These are phyloP conservation scores for Diaporthe ampelina DNA, from an alignment of 2,329 filamentous ascomycete species.

Conservation along the genomic window DNA sequence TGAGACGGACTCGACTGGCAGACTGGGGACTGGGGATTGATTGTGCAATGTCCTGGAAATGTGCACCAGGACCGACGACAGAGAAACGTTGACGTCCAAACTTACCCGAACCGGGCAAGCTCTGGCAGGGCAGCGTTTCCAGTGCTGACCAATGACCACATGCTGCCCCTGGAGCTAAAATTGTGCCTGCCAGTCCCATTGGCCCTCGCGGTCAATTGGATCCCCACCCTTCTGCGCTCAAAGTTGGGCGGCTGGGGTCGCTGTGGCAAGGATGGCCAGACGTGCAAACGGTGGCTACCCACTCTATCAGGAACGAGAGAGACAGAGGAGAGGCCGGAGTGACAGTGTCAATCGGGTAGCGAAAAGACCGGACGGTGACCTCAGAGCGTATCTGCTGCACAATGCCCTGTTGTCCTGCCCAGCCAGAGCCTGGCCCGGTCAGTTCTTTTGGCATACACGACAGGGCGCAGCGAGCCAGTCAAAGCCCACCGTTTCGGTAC, in stretches of 20 bases:
- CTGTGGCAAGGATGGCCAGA: slow-evolving; percentile 29
- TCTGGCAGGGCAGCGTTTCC: slow-evolving; percentile 21
- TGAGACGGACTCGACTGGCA: not conserved
- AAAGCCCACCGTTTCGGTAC: slow-evolving; percentile 34
- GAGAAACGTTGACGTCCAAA: slow-evolving; percentile 27
- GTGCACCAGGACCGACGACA: slow-evolving; percentile 7
- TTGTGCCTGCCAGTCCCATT: not conserved
- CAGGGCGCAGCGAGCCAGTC: slow-evolving; percentile 31
- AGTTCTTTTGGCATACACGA: slow-evolving; percentile 7
- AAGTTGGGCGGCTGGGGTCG: slow-evolving; percentile 3
- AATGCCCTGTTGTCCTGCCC: not conserved
- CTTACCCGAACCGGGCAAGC: slow-evolving; percentile 29
- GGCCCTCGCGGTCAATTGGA: not conserved
- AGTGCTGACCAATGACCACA: slow-evolving; percentile 16
- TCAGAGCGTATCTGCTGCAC: slow-evolving; percentile 1
- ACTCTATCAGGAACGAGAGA: slow-evolving; percentile 32
- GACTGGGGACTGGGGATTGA: slow-evolving; percentile 9
- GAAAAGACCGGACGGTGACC: slow-evolving; percentile 18
- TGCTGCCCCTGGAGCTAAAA: slow-evolving; percentile 27
- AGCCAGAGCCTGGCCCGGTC: not conserved
- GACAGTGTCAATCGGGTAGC: not conserved
- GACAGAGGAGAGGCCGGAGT: not conserved
- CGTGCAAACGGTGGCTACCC: not conserved
- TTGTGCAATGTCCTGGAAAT: slow-evolving; percentile 34
- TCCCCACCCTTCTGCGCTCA: slow-evolving; percentile 21